phyloP scores from a whole-genome alignment of 768 basidiomycete species.

The Phlebiopsis flavidoalba region DNA sequence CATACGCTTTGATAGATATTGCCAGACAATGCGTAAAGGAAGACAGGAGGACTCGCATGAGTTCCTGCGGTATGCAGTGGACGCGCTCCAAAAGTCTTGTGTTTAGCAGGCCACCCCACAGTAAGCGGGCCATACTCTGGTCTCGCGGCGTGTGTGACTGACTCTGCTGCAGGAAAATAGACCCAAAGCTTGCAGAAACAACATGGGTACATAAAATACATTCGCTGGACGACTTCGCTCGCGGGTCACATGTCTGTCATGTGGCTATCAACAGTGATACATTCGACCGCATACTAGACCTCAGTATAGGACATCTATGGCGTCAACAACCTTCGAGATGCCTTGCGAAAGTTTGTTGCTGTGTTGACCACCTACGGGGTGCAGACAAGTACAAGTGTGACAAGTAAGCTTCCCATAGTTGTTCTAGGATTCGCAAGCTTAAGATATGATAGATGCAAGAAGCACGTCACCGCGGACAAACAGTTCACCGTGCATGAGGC shows the following conservation, averaged over 20 bases:
- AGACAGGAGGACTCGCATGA: slow-evolving; percentile 98
- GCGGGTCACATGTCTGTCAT: slow-evolving; percentile 79
- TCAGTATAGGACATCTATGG: slow-evolving; percentile 86
- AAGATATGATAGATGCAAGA: slow-evolving; percentile 69
- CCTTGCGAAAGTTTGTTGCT: slow-evolving; percentile 74
- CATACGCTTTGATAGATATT: slow-evolving; percentile 48
- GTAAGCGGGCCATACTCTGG: slow-evolving; percentile 39
- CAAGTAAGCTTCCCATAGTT: slow-evolving; percentile 57
- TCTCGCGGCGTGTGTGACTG: neutral
- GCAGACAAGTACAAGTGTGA: slow-evolving; percentile 98
- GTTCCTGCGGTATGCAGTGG: slow-evolving; percentile 91
- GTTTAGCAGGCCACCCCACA: slow-evolving; percentile 64
- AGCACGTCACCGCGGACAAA: slow-evolving; percentile 85
- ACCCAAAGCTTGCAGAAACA: slow-evolving; percentile 69
- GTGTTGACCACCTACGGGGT: slow-evolving; percentile 80
- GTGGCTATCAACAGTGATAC: slow-evolving; percentile 90
- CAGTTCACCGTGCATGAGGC: slow-evolving; percentile 85
- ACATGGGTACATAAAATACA: slow-evolving; percentile 92
- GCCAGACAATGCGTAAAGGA: slow-evolving; percentile 86
- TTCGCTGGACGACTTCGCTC: slow-evolving; percentile 93
- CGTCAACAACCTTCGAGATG: slow-evolving; percentile 57
- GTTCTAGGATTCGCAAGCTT: neutral
- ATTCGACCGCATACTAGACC: slow-evolving; percentile 90
- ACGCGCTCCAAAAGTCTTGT: slow-evolving; percentile 85
- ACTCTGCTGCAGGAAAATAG: slow-evolving; percentile 51